phyloP scores from a whole-genome alignment of 192 early-diverging fungal species.

The Linnemannia zychae region DNA sequence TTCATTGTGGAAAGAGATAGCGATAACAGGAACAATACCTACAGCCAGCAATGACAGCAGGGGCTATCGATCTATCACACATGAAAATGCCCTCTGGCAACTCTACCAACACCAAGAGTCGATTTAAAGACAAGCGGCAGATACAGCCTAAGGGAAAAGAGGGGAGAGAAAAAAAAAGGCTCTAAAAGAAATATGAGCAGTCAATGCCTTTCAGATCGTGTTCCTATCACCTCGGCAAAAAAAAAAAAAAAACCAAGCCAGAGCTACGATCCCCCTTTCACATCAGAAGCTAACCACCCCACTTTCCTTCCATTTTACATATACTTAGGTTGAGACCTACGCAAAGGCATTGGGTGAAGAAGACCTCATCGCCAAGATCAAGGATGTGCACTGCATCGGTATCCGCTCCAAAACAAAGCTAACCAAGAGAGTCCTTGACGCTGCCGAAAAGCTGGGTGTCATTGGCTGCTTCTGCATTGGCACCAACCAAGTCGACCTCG shows the following conservation, averaged over 20 bases:
- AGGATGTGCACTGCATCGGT: constrained; percentile 94
- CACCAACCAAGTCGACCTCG: constrained; percentile 84
- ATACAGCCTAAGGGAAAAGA: neutral
- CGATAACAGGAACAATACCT: neutral
- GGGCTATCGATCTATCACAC: neutral
- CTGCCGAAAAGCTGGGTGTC: constrained; percentile 82
- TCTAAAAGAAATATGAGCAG: neutral
- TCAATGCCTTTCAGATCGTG: neutral
- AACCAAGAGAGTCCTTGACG: constrained; percentile 87
- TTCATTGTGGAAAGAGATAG: neutral
- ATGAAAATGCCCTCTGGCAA: neutral
- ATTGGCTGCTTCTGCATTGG: constrained; percentile 65
- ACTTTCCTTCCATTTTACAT: neutral
- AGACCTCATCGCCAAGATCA: constrained; percentile 93
- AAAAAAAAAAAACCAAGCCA: no score
- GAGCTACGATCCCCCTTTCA: no score
- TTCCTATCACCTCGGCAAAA: constrained; percentile 1
- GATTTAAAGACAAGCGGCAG: neutral
- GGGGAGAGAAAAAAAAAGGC: neutral
- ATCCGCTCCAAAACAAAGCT: constrained; percentile 97
- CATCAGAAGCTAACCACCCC: neutral
- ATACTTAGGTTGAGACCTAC: constrained; percentile 84
- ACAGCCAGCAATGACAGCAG: no score
- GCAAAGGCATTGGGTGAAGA: constrained; percentile 91
- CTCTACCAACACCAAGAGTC: neutral